Base-by-base conservation (phyloP, 345 rosid genomes). In the Euphorbia pulcherrima region DNA sequence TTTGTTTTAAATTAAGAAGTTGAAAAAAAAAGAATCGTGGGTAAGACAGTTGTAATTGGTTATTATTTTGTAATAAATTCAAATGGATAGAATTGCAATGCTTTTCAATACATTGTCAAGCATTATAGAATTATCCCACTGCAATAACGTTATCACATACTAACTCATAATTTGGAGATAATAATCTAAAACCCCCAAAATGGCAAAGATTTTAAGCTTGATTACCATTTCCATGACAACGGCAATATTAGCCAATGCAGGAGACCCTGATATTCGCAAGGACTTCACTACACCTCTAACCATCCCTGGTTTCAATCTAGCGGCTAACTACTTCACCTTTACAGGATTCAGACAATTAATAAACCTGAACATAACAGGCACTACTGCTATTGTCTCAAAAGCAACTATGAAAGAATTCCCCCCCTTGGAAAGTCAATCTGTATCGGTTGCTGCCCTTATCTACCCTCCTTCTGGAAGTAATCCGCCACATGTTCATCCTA, bases 401-500 rank as follows among this genome's bases (percentile, higher is more conserved):
- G 67, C 65, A 40, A 21, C 74, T 6, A 60, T 54, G 67, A 54
- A 52, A 21, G 66, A 65, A 46, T 75, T 70, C 30, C 71, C 72
- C 3, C 60, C 72, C 0, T 51, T 70, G 46, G 63, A 75, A 28
- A 72, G 79, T 17, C 74, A 70, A 18, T 47, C 74, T 8, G 67
- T 70, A 24, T 75, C 74, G 2, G 60, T 59, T 8, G 65, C 67
- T 28, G 55, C 29, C 2, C 48, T 62, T 40, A 13, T 64, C 6
- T 70, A 37, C 37, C 79, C 79, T 8, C 71, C 68, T 12, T 60
- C 16, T 9, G 69, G 71, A 54, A 65, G 65, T 14, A 65, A 67
- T 46, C 74, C 71, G 11, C 79, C 79, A 0, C 68, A 75, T 54
- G 62, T 59, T 52, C 75, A 75, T 70, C 74, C 74, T 5, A 52